Percentiles rank a stretch among this genome's conserved stretches.
Conservation (phyloP, 2,329 filamentous ascomycete genomes). For the Aureobasidium pullulans region DNA sequence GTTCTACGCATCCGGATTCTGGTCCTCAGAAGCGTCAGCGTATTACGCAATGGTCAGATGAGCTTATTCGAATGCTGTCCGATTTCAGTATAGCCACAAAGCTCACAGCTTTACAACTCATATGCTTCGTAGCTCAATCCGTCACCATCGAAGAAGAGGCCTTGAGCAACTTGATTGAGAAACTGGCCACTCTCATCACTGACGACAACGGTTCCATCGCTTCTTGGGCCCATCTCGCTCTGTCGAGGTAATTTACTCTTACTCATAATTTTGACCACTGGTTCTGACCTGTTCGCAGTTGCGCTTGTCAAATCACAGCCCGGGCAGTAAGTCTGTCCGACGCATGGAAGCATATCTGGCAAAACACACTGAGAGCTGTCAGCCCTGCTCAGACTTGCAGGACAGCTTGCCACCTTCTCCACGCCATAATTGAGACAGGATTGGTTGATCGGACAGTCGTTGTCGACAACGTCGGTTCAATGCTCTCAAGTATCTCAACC, state of each 20-base stretch:
- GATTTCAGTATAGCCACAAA: not conserved
- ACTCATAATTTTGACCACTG: conserved; percentile 15
- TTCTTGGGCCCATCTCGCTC: conserved; percentile 80
- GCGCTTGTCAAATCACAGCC: conserved; percentile 39
- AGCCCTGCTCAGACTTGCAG: conserved; percentile 65
- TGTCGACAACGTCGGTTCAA: conserved; percentile 61
- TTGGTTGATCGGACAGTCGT: conserved; percentile 62
- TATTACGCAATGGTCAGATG: conserved; percentile 7
- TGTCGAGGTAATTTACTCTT: conserved; percentile 56
- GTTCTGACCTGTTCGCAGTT: conserved; percentile 30
- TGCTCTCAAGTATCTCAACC: conserved; percentile 69
- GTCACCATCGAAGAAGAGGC: conserved; percentile 2
- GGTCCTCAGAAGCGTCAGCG: conserved; percentile 8
- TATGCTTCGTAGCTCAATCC: conserved; percentile 7
- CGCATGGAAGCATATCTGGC: conserved; percentile 69
- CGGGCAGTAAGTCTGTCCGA: conserved; percentile 34
- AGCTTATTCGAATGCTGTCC: not conserved
- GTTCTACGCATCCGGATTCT: not conserved
- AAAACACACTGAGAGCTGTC: conserved; percentile 62
- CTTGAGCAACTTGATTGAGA: not conserved
- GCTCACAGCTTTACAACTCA: not conserved
- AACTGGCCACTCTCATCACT: conserved; percentile 21
- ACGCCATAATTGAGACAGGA: conserved; percentile 56
- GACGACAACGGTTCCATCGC: conserved; percentile 62
- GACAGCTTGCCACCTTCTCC: conserved; percentile 66